phyloP scores from a whole-genome alignment of 768 basidiomycete genomes.

The Tephrocybe sp. region DNA sequence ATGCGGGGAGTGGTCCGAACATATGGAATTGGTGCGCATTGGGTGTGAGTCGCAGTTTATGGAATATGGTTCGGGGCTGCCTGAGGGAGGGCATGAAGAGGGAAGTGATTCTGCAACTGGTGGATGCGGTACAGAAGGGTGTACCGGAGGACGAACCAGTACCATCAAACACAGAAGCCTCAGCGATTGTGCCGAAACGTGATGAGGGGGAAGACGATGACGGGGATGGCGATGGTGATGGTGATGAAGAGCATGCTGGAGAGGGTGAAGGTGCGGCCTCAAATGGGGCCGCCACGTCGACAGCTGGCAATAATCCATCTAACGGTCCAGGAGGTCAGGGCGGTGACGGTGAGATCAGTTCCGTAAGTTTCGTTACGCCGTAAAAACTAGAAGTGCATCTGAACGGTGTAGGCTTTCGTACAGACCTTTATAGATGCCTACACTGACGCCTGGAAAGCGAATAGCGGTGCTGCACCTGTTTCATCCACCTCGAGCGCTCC shows the following conservation, averaged over 20 bases:
- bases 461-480: slow-evolving; percentile 34
- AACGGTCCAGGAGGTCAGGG: background rate
- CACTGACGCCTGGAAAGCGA: slow-evolving; percentile 62
- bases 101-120: slow-evolving; percentile 57
- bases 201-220: slow-evolving; percentile 18
- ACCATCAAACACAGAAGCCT: background rate
- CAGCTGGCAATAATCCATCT: background rate
- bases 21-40: slow-evolving; percentile 79
- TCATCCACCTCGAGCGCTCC: slow-evolving; percentile 18
- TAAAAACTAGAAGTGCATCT: background rate
- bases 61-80: slow-evolving; percentile 68
- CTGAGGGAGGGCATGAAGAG: slow-evolving; percentile 58
- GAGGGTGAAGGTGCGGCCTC: slow-evolving; percentile 2
- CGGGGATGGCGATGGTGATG: slow-evolving; percentile 16
- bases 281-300: background rate
- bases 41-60: slow-evolving; percentile 67
- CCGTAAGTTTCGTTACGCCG: background rate
- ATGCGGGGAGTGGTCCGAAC: slow-evolving; percentile 54
- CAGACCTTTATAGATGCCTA: slow-evolving; percentile 52
- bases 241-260: slow-evolving; percentile 26
- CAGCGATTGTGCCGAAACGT: slow-evolving; percentile 25
- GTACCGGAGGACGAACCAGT: slow-evolving; percentile 37
- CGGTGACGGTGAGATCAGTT: background rate
- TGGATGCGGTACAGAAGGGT: slow-evolving; percentile 57
- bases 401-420: slow-evolving; percentile 17